phyloP scores from a whole-genome alignment of 1,284 basidiomycete genomes.

The Puccinia hordei region DNA sequence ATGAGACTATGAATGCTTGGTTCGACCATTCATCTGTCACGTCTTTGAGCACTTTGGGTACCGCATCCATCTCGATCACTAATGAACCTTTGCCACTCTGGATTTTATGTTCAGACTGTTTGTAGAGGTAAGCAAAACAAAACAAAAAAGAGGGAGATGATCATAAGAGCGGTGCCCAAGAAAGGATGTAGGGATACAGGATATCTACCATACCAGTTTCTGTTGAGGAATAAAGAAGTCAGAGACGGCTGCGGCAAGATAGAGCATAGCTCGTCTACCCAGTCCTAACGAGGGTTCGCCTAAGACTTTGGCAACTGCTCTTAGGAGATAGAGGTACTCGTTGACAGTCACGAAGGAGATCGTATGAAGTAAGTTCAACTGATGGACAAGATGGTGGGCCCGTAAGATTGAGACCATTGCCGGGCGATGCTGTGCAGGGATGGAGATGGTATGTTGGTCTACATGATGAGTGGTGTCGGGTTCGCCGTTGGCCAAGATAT shows the following conservation, averaged over 20 bases:
- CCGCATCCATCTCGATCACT: constrained; percentile 96
- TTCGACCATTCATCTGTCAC: constrained; percentile 92
- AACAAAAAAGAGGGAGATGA: neutral
- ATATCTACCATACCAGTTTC: constrained; percentile 70
- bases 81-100: constrained; percentile 80
- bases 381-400: constrained; percentile 78
- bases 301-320: constrained; percentile 70
- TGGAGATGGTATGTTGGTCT: constrained; percentile 60
- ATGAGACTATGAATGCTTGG: constrained; percentile 88
- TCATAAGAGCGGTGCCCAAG: neutral
- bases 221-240: constrained; percentile 95
- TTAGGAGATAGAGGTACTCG: constrained; percentile 90
- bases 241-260: constrained; percentile 94
- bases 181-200: neutral
- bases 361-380: constrained; percentile 73
- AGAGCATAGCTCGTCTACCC: constrained; percentile 80
- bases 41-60: constrained; percentile 90
- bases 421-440: constrained; percentile 62
- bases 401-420: constrained; percentile 73
- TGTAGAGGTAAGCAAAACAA: neutral
- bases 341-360: constrained; percentile 92
- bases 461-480: neutral
- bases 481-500: neutral
- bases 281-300: constrained; percentile 58
- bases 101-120: constrained; percentile 95